A percentile compares a stretch with the other conserved stretches of the same genome.
Conservation (phyloP, 2,329 filamentous ascomycete species). For the Xylaria polymorpha region DNA sequence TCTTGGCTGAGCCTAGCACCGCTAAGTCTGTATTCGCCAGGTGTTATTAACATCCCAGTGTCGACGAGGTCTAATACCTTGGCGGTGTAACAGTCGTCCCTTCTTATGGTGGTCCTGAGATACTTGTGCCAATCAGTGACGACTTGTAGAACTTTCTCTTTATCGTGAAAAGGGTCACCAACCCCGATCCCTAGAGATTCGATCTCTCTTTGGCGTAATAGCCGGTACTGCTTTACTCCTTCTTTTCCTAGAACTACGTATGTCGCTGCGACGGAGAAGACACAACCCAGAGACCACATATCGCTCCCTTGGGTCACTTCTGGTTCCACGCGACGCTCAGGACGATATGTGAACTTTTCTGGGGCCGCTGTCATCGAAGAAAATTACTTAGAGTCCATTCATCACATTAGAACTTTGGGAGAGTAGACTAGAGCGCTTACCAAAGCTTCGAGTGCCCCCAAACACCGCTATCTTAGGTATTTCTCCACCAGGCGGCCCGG, state of each 20-base stretch:
- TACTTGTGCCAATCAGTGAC: constrained; percentile 45
- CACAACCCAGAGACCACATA: constrained; percentile 56
- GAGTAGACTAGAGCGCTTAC: constrained; percentile 39
- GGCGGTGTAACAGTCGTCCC: constrained; percentile 40
- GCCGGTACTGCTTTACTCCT: constrained; percentile 47
- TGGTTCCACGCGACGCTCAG: constrained; percentile 6
- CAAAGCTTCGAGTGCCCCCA: constrained; percentile 53
- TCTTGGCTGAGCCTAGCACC: constrained; percentile 12
- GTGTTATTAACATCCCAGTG: constrained; percentile 39
- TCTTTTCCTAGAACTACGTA: constrained; percentile 52
- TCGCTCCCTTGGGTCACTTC: constrained; percentile 51
- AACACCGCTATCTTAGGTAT: constrained; percentile 19
- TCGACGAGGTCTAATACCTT: constrained; percentile 47
- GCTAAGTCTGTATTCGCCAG: constrained; percentile 18
- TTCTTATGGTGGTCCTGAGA: constrained; percentile 35
- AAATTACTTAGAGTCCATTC: not conserved
- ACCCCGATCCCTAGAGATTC: constrained; percentile 4
- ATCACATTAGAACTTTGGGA: too few species aligned
- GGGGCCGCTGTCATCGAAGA: constrained; percentile 17
- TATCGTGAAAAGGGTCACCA: constrained; percentile 46
- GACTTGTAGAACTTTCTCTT: constrained; percentile 36
- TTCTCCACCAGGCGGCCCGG: not conserved
- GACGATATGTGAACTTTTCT: constrained; percentile 36
- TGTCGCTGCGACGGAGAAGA: constrained; percentile 54
- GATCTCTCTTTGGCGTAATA: constrained; percentile 36